A percentile compares a stretch with the other conserved stretches of the same genome.
These are phyloP conservation scores for Fusarium sp. DNA, from an alignment of 2,329 filamentous ascomycete genomes.

Conservation along the genomic window DNA sequence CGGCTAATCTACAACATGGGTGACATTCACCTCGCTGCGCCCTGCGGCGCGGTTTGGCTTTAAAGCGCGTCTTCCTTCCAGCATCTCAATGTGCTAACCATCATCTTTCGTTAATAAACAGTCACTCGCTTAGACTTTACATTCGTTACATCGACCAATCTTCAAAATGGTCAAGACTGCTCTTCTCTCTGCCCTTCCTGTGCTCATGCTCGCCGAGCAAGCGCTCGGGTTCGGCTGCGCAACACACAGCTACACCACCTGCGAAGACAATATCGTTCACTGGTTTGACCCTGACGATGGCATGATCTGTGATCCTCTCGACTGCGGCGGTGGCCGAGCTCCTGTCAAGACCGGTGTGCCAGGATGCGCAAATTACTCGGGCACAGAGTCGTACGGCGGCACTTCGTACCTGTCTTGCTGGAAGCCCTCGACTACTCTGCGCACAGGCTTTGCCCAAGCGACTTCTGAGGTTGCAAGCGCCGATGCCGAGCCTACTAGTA, in stretches of 20 bases:
- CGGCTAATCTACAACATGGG: background rate
- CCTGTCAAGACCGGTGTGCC: conserved; percentile 63
- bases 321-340: conserved; percentile 67
- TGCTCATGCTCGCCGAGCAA: conserved; percentile 30
- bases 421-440: conserved; percentile 24
- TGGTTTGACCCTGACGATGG: conserved; percentile 63
- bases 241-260: conserved; percentile 35
- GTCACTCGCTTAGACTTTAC: conserved; percentile 10
- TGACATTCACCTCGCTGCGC: background rate
- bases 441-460: background rate
- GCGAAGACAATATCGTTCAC: conserved; percentile 45
- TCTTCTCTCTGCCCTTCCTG: background rate
- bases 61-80: background rate
- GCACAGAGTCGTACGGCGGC: conserved; percentile 47
- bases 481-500: background rate
- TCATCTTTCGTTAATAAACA: background rate
- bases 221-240: conserved; percentile 26
- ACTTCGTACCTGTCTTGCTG: conserved; percentile 38
- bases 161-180: conserved; percentile 22
- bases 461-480: background rate
- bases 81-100: fast-evolving
- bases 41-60: background rate
- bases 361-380: conserved; percentile 60
- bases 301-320: conserved; percentile 64
- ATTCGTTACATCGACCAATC: background rate